phyloP scores from a whole-genome alignment of 768 basidiomycete genomes.

The Infundibulicybe gibba region DNA sequence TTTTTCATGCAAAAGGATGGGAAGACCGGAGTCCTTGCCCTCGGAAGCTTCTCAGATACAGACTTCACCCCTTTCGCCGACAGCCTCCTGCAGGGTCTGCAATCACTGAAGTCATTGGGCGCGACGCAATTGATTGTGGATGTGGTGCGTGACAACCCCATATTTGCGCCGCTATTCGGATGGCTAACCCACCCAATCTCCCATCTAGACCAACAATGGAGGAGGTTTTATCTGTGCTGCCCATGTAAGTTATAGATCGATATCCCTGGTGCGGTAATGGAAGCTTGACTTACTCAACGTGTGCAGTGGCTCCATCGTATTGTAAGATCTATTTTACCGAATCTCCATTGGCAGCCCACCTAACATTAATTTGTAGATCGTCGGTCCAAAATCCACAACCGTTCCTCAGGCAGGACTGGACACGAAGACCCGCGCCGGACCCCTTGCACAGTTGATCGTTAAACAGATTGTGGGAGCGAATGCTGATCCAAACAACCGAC shows the following conservation, averaged over 20 bases:
- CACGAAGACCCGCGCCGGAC: slow-evolving; percentile 42
- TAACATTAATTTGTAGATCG: slow-evolving; percentile 27
- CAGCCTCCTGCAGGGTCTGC: slow-evolving; percentile 42
- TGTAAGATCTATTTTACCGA: slow-evolving; percentile 17
- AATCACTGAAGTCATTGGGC: slow-evolving; percentile 41
- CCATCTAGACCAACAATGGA: slow-evolving; percentile 41
- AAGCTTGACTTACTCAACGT: slow-evolving; percentile 1
- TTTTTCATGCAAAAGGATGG: slow-evolving; percentile 53
- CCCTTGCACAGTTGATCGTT: slow-evolving; percentile 48
- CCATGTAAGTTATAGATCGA: slow-evolving; percentile 34
- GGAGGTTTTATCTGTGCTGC: slow-evolving; percentile 59
- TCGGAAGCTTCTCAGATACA: slow-evolving; percentile 53
- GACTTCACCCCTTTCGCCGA: slow-evolving; percentile 37
- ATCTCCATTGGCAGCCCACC: no score
- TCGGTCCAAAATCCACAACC: slow-evolving; percentile 47
- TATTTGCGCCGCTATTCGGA: background rate
- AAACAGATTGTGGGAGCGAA: slow-evolving; percentile 34
- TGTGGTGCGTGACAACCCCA: slow-evolving; percentile 34
- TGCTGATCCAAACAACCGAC: slow-evolving; percentile 37
- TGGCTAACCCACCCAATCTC: background rate
- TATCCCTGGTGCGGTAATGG: no score
- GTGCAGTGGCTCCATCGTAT: slow-evolving; percentile 43
- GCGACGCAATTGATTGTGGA: slow-evolving; percentile 55
- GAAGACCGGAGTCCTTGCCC: slow-evolving; percentile 51
- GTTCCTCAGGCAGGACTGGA: slow-evolving; percentile 54